phyloP scores from a whole-genome alignment of 352 stramenopile genomes.

The Globisporangium megalacanthum region DNA sequence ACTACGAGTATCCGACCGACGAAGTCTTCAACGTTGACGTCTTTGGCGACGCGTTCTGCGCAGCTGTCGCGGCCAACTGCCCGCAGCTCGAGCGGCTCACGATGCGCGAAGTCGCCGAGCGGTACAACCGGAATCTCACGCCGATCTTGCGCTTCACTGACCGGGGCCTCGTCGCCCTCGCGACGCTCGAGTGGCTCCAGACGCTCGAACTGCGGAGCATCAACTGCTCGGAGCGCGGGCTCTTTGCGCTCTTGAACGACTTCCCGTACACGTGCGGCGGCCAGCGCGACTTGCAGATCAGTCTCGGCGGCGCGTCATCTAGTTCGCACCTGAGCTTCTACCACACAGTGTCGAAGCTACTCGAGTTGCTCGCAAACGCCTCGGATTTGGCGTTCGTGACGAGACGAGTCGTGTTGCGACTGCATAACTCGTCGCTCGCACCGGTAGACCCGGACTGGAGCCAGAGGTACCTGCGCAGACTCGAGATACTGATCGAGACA shows the following conservation, averaged over 20 bases:
- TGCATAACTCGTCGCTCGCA: constrained; percentile 19
- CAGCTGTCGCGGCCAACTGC: constrained; percentile 14
- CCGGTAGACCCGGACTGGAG: constrained; percentile 30
- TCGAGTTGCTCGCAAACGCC: constrained; percentile 16
- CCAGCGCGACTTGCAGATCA: constrained; percentile 24
- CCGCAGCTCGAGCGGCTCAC: constrained; percentile 32
- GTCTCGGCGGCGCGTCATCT: constrained; percentile 12
- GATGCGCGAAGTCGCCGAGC: constrained; percentile 26
- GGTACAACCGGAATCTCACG: constrained; percentile 20
- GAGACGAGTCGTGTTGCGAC: constrained; percentile 28
- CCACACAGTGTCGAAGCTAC: constrained; percentile 19
- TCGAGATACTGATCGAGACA: constrained; percentile 17
- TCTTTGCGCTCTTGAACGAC: constrained; percentile 31
- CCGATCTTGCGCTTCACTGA: constrained; percentile 33
- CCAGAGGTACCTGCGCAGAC: constrained; percentile 22
- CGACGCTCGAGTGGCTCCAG: constrained; percentile 20
- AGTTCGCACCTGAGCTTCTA: constrained; percentile 28
- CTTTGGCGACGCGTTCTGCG: constrained; percentile 33
- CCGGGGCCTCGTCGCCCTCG: constrained; percentile 19
- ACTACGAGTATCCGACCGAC: constrained; percentile 16
- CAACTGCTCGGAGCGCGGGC: constrained; percentile 26
- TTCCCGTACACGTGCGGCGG: constrained; percentile 16
- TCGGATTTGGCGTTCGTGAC: constrained; percentile 18
- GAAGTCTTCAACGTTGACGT: constrained; percentile 38
- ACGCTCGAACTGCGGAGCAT: constrained; percentile 25